Percentiles rank a stretch among this genome's conserved stretches.
phyloP scores from a whole-genome alignment of 306 rosid genomes.

The Purshia tridentata region DNA sequence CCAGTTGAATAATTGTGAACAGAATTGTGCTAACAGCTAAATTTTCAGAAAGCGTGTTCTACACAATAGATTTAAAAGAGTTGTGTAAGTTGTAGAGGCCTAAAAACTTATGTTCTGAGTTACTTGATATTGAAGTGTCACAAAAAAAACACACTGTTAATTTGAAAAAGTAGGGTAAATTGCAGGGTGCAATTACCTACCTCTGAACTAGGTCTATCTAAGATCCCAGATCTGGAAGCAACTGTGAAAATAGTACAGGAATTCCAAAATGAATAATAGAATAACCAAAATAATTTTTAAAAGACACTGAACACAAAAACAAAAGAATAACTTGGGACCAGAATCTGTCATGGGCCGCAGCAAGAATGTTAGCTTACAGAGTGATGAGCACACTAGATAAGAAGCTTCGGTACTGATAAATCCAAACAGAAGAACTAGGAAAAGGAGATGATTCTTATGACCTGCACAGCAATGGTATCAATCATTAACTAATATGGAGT shows the following conservation, averaged over 20 bases:
- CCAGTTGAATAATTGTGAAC: constrained; percentile 42
- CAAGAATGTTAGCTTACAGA: constrained; percentile 29
- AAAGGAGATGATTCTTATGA: constrained; percentile 40
- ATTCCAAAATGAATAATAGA: not conserved
- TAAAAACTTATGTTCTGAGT: not conserved
- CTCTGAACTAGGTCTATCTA: constrained; percentile 24
- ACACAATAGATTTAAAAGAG: constrained; percentile 5
- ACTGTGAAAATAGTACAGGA: constrained; percentile 17
- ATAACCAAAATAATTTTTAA: not conserved
- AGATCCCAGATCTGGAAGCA: constrained; percentile 21
- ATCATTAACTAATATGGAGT: not conserved
- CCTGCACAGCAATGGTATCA: constrained; percentile 35
- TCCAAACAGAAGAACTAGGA: constrained; percentile 47
- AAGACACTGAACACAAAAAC: not conserved
- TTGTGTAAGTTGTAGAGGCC: constrained; percentile 14
- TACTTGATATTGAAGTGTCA: not conserved
- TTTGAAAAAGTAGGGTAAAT: too few relatives aligned
- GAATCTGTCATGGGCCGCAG: not conserved
- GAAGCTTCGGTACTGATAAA: constrained; percentile 42
- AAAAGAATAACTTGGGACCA: not conserved
- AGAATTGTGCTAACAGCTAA: constrained; percentile 40
- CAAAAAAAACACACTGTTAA: not conserved
- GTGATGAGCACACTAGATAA: constrained; percentile 37
- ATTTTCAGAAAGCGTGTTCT: constrained; percentile 33
- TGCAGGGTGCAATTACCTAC: constrained; percentile 17